Conservation (phyloP, 305 asterid genomes). For the Stenogyne calaminthoides region DNA sequence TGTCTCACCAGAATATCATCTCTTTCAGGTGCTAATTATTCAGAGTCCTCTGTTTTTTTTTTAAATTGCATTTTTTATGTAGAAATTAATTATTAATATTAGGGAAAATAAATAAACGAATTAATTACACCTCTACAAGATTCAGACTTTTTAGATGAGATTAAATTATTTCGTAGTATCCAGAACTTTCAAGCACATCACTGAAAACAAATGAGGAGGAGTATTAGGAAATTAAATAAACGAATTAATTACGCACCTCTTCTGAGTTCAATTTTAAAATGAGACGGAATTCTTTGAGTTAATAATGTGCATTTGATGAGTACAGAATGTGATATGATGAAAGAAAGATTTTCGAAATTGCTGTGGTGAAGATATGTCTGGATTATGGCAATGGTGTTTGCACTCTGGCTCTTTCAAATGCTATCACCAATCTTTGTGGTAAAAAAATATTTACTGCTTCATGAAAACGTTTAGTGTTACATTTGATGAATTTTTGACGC, state of each 20-base stretch:
- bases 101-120: no score
- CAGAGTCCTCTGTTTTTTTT: background rate
- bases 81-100: background rate
- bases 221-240: no score
- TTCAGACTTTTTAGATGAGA: no score
- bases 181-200: no score
- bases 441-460: constrained; percentile 8
- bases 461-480: background rate
- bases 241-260: no score
- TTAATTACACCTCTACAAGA: no score
- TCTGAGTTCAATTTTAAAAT: no score
- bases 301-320: constrained; percentile 20
- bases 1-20: constrained; percentile 41
- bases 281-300: background rate
- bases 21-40: constrained; percentile 44
- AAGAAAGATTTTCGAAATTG: constrained; percentile 74
- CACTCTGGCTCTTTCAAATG: constrained; percentile 70
- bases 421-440: constrained; percentile 87
- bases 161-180: no score
- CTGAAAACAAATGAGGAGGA: no score
- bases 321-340: constrained; percentile 73
- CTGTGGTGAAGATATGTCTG: constrained; percentile 92
- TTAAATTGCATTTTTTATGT: background rate
- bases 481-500: background rate
- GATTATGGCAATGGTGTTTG: constrained; percentile 83